Evolutionary conservation across 371 early-diverging fungal genomes (phyloP).

Genomic region (Mortierella sp.): DNA sequence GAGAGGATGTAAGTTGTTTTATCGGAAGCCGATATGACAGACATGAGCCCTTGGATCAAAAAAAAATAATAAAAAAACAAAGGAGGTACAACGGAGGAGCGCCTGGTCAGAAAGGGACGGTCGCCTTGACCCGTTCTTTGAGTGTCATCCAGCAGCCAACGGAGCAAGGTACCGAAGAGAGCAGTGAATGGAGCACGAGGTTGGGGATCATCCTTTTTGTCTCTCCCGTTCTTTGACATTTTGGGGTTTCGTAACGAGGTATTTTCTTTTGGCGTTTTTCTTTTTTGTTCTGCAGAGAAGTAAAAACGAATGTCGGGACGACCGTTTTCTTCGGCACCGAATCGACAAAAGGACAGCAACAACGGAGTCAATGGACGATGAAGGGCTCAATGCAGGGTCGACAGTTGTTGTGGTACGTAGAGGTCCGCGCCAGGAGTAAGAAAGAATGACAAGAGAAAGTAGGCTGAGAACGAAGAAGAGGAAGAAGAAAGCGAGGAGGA

Average conservation of each 20-base stretch:
- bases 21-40: not conserved
- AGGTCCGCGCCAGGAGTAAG: conserved; percentile 1
- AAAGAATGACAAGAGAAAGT: not conserved
- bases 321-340: not conserved
- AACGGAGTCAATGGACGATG: not conserved
- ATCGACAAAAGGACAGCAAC: not conserved
- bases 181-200: not conserved
- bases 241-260: not conserved
- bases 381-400: conserved; percentile 3
- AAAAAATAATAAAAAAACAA: not conserved
- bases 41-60: not conserved
- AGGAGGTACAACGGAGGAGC: not conserved
- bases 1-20: not conserved
- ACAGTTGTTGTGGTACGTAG: not conserved
- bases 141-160: not conserved
- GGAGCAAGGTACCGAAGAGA: not conserved
- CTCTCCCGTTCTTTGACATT: not conserved
- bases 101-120: not conserved
- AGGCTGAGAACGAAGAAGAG: not conserved
- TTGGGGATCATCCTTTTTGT: not conserved
- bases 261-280: not conserved
- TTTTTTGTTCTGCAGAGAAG: not conserved
- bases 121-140: not conserved
- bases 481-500: not conserved
- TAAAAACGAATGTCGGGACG: not conserved